These are phyloP conservation scores for Clathrospora elynae DNA, from an alignment of 2,329 filamentous ascomycete genomes.

Conservation along the genomic window DNA sequence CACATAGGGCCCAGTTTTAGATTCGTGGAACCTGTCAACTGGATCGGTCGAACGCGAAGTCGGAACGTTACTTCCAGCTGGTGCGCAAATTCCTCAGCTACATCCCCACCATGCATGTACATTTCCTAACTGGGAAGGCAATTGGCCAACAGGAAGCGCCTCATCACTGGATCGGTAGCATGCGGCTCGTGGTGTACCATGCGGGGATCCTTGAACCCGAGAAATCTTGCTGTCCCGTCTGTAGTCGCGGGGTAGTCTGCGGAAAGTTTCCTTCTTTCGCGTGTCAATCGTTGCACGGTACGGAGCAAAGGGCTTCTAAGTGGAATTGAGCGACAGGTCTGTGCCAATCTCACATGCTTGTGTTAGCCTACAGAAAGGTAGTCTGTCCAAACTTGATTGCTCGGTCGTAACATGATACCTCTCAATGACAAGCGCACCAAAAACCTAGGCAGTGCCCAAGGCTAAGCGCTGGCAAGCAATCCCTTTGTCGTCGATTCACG, in stretches of 20 bases:
- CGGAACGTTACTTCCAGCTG: slow-evolving; percentile 14
- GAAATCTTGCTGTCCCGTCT: slow-evolving; percentile 13
- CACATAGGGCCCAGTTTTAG: slow-evolving; percentile 14
- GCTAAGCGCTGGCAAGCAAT: no score
- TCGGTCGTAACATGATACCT: no score
- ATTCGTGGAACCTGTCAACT: slow-evolving; percentile 13
- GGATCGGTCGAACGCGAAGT: slow-evolving; percentile 33
- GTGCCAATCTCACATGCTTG: no score
- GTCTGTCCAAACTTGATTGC: no score
- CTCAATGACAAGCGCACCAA: no score
- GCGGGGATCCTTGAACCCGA: slow-evolving; percentile 28
- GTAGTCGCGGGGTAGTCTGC: slow-evolving; percentile 26
- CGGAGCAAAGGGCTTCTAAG: no score
- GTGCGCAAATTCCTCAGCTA: slow-evolving; percentile 18
- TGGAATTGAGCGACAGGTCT: no score
- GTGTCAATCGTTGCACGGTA: no score
- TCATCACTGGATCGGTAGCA: slow-evolving; percentile 15
- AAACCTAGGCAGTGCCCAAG: no score
- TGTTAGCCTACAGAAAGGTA: no score
- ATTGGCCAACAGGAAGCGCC: slow-evolving; percentile 13
- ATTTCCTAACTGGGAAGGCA: slow-evolving; percentile 4
- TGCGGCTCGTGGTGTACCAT: slow-evolving; percentile 31
- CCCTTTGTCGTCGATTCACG: no score
- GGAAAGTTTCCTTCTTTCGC: no score
- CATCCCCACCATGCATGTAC: slow-evolving; percentile 11